These are phyloP conservation scores for Aspergillus sp. DNA, from an alignment of 2,329 filamentous ascomycete genomes.

Conservation along the genomic window DNA sequence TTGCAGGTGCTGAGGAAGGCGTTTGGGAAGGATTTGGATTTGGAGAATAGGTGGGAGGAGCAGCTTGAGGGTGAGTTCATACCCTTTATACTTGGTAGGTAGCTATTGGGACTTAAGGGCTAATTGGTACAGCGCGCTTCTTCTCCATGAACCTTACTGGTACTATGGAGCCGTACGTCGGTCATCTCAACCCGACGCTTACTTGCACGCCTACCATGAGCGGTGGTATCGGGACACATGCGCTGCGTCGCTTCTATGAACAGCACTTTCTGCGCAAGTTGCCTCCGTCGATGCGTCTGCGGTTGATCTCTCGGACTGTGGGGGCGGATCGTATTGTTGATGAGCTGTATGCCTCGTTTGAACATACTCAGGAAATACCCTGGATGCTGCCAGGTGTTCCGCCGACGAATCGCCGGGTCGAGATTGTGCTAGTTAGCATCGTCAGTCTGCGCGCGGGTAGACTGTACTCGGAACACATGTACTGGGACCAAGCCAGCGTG, in stretches of 20 bases:
- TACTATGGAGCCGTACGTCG: constrained; percentile 35
- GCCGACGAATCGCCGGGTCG: constrained; percentile 58
- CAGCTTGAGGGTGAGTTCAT: constrained; percentile 35
- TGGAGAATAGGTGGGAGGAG: constrained; percentile 39
- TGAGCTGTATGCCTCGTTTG: constrained; percentile 59
- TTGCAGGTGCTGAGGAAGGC: constrained; percentile 61
- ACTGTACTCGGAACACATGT: constrained; percentile 59
- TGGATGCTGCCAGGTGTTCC: constrained; percentile 63
- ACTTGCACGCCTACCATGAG: constrained; percentile 41
- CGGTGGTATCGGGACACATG: constrained; percentile 44
- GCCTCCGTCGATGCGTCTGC: constrained; percentile 54
- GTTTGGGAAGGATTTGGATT: constrained; percentile 50
- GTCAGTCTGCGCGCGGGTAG: constrained; percentile 57
- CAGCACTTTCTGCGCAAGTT: constrained; percentile 58
- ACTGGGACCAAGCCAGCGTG: constrained; percentile 65
- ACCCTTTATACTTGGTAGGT: too few species aligned
- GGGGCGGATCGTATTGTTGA: constrained; percentile 63
- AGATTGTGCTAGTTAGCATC: constrained; percentile 59
- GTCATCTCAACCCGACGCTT: constrained; percentile 30
- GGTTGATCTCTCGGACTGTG: constrained; percentile 59
- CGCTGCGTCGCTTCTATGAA: constrained; percentile 55
- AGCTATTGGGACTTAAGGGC: neutral
- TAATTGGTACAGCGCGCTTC: constrained; percentile 16
- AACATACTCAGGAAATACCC: constrained; percentile 57
- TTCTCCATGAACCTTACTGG: constrained; percentile 33